Percentiles rank a stretch among this genome's conserved stretches.
Evolutionary conservation across 139 green algal species (phyloP).

Genomic region (Chlamydomonas sp.): DNA sequence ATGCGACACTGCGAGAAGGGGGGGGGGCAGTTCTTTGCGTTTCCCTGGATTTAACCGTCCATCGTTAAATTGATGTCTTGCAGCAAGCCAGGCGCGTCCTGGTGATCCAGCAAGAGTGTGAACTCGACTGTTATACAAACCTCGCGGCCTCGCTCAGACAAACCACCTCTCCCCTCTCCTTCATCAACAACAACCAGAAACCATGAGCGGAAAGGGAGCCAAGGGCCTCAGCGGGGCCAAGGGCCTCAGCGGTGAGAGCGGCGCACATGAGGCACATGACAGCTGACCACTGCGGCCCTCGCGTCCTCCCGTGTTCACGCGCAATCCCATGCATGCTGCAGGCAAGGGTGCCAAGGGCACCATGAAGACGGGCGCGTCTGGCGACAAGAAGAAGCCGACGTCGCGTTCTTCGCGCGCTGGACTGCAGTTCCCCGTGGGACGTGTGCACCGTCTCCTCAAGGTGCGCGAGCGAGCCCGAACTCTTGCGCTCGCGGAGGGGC

Average conservation of each 20-base stretch:
- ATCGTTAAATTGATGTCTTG: too few species aligned
- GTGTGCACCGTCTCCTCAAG: conserved; percentile 97
- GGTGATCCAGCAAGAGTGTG: too few species aligned
- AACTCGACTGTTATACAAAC: too few species aligned
- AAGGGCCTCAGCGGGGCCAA: conserved; percentile 63
- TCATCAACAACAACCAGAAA: conserved; percentile 19
- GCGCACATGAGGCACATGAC: neutral
- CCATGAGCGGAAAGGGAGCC: conserved; percentile 81
- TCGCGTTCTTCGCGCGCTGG: conserved; percentile 78
- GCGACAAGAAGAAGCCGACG: conserved; percentile 68
- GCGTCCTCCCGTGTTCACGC: neutral
- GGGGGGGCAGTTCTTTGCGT: too few species aligned
- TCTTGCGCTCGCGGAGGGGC: too few species aligned
- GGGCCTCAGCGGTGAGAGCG: neutral
- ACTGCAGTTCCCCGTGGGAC: conserved; percentile 95
- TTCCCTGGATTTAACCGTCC: too few species aligned
- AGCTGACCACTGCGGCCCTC: neutral
- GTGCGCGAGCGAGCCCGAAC: too few species aligned
- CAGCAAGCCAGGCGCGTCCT: too few species aligned
- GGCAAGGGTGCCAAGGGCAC: conserved; percentile 93
- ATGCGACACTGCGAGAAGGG: too few species aligned
- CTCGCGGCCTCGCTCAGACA: too few species aligned
- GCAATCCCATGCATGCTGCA: too few species aligned
- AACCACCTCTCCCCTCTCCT: too few species aligned
- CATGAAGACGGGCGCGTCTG: conserved; percentile 65